These are phyloP conservation scores for Candida albicans DNA, from an alignment of 1,139 yeast species.

Conservation along the genomic window DNA sequence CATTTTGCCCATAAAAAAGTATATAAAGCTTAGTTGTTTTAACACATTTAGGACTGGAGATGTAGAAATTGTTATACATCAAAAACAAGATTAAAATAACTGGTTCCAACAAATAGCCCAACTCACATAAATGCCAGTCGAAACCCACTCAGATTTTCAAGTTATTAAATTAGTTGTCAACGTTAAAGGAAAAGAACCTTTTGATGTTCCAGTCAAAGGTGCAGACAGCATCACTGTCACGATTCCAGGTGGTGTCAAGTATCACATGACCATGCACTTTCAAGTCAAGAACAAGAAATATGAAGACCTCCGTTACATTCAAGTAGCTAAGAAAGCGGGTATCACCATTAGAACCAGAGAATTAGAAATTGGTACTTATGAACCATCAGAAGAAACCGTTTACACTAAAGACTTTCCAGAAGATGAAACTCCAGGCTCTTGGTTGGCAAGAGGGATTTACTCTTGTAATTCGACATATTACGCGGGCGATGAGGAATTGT, in stretches of 20 bases:
- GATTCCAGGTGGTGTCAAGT: conserved; percentile 43
- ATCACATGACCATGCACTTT: conserved; percentile 35
- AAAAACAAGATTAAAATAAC: no score
- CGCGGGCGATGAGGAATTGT: conserved; percentile 32
- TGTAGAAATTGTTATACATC: no score
- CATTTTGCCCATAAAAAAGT: no score
- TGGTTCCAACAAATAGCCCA: no score
- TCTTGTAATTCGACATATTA: conserved; percentile 36
- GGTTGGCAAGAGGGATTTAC: conserved; percentile 38
- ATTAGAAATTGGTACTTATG: conserved; percentile 32
- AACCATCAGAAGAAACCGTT: conserved; percentile 32
- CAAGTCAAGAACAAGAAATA: conserved; percentile 32
- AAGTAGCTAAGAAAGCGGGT: conserved; percentile 41
- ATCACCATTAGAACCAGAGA: conserved; percentile 35
- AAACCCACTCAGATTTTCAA: conserved; percentile 31
- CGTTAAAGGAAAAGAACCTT: conserved; percentile 32
- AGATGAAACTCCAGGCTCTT: conserved; percentile 45
- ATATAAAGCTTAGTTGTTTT: no score
- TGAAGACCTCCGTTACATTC: conserved; percentile 36
- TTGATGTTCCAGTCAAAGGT: conserved; percentile 29
- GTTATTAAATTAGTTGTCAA: conserved; percentile 32
- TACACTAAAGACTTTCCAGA: conserved; percentile 32
- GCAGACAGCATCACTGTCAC: conserved; percentile 29
- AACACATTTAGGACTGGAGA: no score
- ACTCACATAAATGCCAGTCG: neutral